A percentile compares a stretch with the other conserved stretches of the same genome.
Evolutionary conservation across 1,284 basidiomycete species (phyloP).

Genomic region (Marasmius oreades): DNA sequence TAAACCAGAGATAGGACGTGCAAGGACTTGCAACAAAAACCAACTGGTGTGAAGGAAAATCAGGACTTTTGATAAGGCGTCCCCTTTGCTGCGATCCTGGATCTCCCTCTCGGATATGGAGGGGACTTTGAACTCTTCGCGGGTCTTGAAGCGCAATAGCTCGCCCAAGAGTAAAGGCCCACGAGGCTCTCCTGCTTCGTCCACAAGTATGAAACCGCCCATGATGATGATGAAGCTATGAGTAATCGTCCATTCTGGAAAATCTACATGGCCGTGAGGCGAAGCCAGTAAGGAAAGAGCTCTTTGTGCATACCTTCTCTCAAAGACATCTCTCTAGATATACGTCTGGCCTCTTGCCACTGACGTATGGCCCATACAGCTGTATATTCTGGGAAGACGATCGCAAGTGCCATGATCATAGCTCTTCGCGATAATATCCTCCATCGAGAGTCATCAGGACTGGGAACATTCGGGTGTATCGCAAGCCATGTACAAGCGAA

Average conservation of each 20-base stretch:
- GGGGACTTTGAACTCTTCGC: background rate
- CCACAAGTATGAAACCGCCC: conserved; percentile 6
- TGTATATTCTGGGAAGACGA: background rate
- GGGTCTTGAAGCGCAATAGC: too few relatives aligned
- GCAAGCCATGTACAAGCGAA: conserved; percentile 11
- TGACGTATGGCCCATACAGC: background rate
- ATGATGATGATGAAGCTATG: conserved; percentile 2
- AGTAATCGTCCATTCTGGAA: conserved; percentile 1
- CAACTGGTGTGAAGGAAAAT: conserved; percentile 8
- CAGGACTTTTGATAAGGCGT: conserved; percentile 2
- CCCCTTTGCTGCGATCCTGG: conserved; percentile 7
- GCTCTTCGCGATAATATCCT: background rate
- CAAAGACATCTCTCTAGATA: background rate
- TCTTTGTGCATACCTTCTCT: background rate
- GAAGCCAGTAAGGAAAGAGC: background rate
- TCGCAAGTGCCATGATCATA: background rate
- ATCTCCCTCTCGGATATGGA: background rate
- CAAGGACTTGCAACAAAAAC: conserved; percentile 1
- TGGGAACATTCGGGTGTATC: conserved; percentile 6
- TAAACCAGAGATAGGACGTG: background rate
- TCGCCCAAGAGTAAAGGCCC: background rate
- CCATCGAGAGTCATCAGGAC: background rate
- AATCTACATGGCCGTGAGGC: background rate
- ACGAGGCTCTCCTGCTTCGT: background rate
- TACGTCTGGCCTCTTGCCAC: background rate